These are phyloP conservation scores for Bipolaris zeicola DNA, from an alignment of 2,329 filamentous ascomycete species.

Conservation along the genomic window DNA sequence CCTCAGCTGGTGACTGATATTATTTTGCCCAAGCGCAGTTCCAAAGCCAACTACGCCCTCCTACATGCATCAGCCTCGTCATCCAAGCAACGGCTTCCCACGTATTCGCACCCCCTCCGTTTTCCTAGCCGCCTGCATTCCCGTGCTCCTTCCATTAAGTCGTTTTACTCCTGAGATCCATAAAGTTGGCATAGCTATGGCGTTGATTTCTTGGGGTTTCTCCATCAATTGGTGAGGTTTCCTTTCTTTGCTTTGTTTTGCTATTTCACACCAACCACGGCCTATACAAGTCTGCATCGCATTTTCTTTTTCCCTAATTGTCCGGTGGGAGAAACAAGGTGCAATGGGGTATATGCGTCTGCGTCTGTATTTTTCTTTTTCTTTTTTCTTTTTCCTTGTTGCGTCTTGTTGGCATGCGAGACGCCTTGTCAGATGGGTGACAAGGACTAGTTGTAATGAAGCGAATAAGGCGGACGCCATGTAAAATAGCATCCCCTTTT, in stretches of 20 bases:
- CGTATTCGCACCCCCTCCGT: constrained; percentile 10
- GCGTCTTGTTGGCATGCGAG: neutral
- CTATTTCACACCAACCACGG: neutral
- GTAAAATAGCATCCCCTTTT: neutral
- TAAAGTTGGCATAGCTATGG: constrained; percentile 11
- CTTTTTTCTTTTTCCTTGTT: neutral
- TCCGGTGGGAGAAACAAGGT: neutral
- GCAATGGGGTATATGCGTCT: neutral
- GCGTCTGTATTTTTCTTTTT: neutral
- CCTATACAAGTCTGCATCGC: neutral
- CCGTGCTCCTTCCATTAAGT: constrained; percentile 8
- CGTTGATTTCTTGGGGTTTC: constrained; percentile 1
- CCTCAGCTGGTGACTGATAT: neutral
- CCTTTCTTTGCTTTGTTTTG: constrained; percentile 1
- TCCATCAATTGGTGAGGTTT: constrained; percentile 3
- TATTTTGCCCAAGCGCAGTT: constrained; percentile 1
- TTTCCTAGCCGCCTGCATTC: constrained; percentile 16
- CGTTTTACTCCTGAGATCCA: constrained; percentile 12
- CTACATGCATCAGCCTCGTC: constrained; percentile 11
- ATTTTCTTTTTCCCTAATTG: neutral
- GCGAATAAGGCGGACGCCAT: neutral
- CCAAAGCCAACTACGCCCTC: constrained; percentile 7
- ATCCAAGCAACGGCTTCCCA: constrained; percentile 4
- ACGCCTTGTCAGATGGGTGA: neutral
- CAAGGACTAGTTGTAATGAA: constrained; percentile 3